Percentiles rank a stretch among this genome's conserved stretches.
Conservation (phyloP, 2,329 filamentous ascomycete species). For the Epichloe scottii region DNA sequence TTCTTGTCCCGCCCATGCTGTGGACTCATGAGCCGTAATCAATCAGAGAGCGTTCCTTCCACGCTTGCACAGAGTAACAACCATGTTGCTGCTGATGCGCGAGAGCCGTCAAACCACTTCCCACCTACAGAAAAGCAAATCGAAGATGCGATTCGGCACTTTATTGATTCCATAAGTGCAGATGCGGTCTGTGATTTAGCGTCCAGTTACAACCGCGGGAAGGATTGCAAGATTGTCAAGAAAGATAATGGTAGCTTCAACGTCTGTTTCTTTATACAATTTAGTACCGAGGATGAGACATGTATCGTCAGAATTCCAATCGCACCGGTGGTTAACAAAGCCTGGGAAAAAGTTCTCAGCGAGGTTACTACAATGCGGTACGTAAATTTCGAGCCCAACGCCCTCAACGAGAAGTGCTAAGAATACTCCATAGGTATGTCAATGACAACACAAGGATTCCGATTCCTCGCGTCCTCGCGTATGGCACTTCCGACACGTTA, state of each 20-base stretch:
- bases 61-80: too few species aligned
- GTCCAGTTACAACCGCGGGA: conserved; percentile 11
- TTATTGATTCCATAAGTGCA: conserved; percentile 12
- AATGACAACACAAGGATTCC: conserved; percentile 11
- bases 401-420: neutral
- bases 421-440: conserved; percentile 13
- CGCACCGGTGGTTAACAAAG: neutral
- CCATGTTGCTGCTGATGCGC: too few species aligned
- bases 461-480: conserved; percentile 10
- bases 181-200: conserved; percentile 12
- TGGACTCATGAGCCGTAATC: too few species aligned
- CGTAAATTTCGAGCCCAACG: neutral
- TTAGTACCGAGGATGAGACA: neutral
- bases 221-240: conserved; percentile 9
- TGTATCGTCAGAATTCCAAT: conserved; percentile 2
- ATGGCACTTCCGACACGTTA: conserved; percentile 7
- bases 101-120: too few species aligned
- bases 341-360: neutral
- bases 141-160: conserved; percentile 2
- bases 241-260: conserved; percentile 13
- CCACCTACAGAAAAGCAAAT: conserved; percentile 1
- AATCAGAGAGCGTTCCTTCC: too few species aligned
- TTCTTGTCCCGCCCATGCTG: too few species aligned
- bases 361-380: conserved; percentile 1
- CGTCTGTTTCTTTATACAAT: conserved; percentile 13